These are phyloP conservation scores for Colletotrichum chrysophilum DNA, from an alignment of 2,329 filamentous ascomycete species.

Conservation along the genomic window DNA sequence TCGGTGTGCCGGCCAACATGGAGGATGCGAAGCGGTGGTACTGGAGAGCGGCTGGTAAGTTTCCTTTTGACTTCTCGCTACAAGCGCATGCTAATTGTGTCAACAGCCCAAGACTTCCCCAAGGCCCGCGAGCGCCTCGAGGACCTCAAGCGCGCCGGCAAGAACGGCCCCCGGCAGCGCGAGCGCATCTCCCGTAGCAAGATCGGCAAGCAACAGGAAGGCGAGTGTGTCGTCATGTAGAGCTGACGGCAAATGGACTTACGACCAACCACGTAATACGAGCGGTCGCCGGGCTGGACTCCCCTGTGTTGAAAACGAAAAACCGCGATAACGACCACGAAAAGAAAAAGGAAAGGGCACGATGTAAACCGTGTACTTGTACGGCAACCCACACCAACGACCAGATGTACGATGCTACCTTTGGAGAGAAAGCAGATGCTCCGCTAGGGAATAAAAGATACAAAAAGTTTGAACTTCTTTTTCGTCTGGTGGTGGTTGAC, in stretches of 20 bases:
- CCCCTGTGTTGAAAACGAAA: background rate
- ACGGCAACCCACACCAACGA: background rate
- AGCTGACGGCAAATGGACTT: background rate
- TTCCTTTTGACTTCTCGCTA: background rate
- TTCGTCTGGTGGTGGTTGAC: background rate
- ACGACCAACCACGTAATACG: background rate
- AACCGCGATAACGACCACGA: background rate
- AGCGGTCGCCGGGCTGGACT: background rate
- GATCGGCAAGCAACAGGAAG: conserved; percentile 83
- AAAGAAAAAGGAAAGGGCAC: background rate
- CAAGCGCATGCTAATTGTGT: conserved; percentile 30
- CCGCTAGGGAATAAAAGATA: background rate
- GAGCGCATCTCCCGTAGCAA: conserved; percentile 84
- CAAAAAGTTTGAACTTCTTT: background rate
- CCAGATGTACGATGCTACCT: background rate
- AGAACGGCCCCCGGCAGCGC: conserved; percentile 73
- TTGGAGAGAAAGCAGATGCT: background rate
- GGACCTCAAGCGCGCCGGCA: conserved; percentile 78
- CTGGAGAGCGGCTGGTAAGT: conserved; percentile 93
- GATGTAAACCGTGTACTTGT: background rate
- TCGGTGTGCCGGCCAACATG: conserved; percentile 82
- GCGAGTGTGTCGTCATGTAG: conserved; percentile 87
- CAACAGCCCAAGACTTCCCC: conserved; percentile 85
- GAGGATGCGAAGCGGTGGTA: conserved; percentile 99
- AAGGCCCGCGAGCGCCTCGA: conserved; percentile 93